Percentiles rank a stretch among this genome's conserved stretches.
Evolutionary conservation across 129 eudicot genomes (phyloP).

Genomic region (Arctium lappa): DNA sequence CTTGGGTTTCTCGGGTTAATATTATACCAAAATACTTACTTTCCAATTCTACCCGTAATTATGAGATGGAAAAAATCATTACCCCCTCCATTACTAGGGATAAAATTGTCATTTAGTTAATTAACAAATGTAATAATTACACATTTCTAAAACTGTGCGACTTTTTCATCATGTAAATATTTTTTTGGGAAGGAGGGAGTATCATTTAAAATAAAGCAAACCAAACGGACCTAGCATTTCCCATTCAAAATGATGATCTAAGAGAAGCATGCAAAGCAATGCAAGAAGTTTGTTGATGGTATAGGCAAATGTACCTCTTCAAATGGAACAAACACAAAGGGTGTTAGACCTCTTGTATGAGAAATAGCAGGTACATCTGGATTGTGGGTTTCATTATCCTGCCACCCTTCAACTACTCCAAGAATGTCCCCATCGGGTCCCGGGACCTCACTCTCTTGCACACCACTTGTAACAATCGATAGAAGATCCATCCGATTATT

Average conservation of each 20-base stretch:
- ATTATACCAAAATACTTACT: background rate
- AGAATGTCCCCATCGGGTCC: constrained; percentile 78
- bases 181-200: background rate
- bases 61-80: background rate
- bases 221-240: background rate
- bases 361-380: constrained; percentile 98
- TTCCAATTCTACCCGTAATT: background rate
- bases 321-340: constrained; percentile 91
- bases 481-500: constrained; percentile 91
- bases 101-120: background rate
- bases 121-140: background rate
- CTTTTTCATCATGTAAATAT: no score
- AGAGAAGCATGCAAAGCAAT: background rate
- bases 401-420: constrained; percentile 90
- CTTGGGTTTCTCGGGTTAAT: background rate
- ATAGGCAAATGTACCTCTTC: constrained; percentile 59
- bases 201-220: background rate
- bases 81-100: background rate
- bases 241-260: no score
- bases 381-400: constrained; percentile 91
- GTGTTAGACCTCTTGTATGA: constrained; percentile 85
- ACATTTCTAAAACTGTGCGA: background rate
- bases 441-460: constrained; percentile 61
- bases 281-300: background rate
- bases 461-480: constrained; percentile 90